Base-by-base conservation (phyloP, 1,139 yeast species). In the Yamadazyma blattariae region DNA sequence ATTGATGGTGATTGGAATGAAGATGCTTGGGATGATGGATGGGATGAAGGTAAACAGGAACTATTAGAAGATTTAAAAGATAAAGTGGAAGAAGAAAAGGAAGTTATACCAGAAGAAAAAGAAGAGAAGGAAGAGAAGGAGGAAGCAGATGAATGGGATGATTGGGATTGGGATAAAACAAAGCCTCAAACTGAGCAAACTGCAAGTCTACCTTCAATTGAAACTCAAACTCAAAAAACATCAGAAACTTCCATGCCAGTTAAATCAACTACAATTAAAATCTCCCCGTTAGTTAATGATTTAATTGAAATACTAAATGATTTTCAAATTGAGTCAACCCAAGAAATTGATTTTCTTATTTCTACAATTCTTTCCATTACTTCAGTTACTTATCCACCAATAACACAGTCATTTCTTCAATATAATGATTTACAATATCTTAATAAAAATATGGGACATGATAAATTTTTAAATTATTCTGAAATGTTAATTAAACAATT, bases 341-440 rank as follows among this genome's bases (percentile, higher is more conserved):
- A 34, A 20, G 46, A 45, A 9, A 21, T 24, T 9, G 42, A 34
- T 25, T 30, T 42, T 1, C 37, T 47, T 15, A 40, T 56, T 0
- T 50, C 59, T 3, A 46, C 65, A 1, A 55, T 67, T 6, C 48
- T 59, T 24, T 57, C 74, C 3, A 44, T 69, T 27, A 50, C 70
- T 11, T 42, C 57, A 7, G 47, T 59, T 5, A 48, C 56, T 5
- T 69, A 70, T 42, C 72, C 74, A 0, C 39, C 54, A 0, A 35
- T 58, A 2, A 46, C 56, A 4, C 44, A 56, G 23, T 67, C 73
- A 24, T 67, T 62, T 34, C 38, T 67, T 16, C 46, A 65, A 20
- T 58, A 50, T 38, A 69, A 69, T 40, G 76, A 70, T 37, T 51
- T 68, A 32, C 45, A 47, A 21, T 57, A 54, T 23, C 46, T 69